Percentiles rank a stretch among this genome's conserved stretches.
phyloP scores from a whole-genome alignment of 768 basidiomycete genomes.

The Pleurotus tuoliensis region DNA sequence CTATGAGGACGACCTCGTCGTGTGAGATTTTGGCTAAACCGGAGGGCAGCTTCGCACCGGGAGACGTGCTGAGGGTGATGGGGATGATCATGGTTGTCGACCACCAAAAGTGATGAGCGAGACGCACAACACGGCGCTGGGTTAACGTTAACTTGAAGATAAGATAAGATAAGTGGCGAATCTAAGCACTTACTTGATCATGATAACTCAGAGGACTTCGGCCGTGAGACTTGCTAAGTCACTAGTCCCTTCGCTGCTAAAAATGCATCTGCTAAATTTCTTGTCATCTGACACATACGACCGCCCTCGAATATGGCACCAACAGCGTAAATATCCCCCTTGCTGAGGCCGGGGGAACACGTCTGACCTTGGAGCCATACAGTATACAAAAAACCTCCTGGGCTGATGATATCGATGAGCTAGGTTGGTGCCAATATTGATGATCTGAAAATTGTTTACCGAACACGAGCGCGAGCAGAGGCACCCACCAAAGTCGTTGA shows the following conservation, averaged over 20 bases:
- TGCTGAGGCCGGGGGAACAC: not conserved
- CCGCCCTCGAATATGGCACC: not conserved
- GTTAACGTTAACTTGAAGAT: too few species aligned
- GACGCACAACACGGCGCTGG: too few species aligned
- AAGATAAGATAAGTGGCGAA: too few species aligned
- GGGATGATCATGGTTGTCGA: conserved; percentile 59
- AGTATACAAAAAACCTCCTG: conserved; percentile 69
- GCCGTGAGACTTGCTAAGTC: too few species aligned
- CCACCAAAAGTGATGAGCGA: too few species aligned
- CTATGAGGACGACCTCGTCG: conserved; percentile 78
- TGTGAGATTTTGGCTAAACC: conserved; percentile 70
- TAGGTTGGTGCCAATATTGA: conserved; percentile 37
- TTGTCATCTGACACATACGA: too few species aligned
- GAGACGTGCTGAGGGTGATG: conserved; percentile 39
- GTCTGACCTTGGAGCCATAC: conserved; percentile 2
- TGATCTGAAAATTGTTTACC: not conserved
- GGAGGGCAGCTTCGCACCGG: conserved; percentile 50
- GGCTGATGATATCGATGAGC: conserved; percentile 85
- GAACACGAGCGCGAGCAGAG: conserved; percentile 23
- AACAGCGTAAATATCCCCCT: conserved; percentile 2
- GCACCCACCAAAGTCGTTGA: conserved; percentile 45
- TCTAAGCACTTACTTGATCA: too few species aligned
- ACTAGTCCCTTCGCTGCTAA: too few species aligned
- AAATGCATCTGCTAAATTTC: too few species aligned
- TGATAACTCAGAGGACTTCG: too few species aligned